Base-by-base conservation (phyloP, 352 stramenopile genomes). In the Thalassiosira exigua region DNA sequence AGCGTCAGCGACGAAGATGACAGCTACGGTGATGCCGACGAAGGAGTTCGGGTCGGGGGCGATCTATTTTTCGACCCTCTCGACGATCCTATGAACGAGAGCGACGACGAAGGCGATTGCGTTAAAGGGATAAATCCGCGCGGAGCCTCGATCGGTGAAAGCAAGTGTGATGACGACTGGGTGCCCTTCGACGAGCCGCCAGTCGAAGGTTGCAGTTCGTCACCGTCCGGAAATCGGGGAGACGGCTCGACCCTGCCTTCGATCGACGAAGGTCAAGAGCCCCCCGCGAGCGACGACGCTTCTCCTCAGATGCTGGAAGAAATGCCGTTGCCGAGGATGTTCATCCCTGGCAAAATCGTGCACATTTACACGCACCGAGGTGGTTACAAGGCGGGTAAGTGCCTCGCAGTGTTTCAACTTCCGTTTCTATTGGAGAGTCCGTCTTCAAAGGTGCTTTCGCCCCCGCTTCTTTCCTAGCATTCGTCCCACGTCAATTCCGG, bases 341-440 rank as follows among this genome's bases (percentile, higher is more conserved):
- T 92, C 75, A 82, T 95, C 21, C 93, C 93, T 22, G 93, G 93
- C 3, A 91, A 90, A 67, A 89, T 96, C 68, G 80, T 94, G 1
- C 93, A 96, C 72, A 90, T 96, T 42, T 96, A 95, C 69, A 88
- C 83, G 41, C 89, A 93, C 75, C 54, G 87, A 30, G 90, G 90
- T 64, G 84, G 85, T 1, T 95, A 95, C 69, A 90, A 90, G 60
- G 85, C 86, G 3, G 60, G 60, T 70, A 39, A 59, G 60, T 56
- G 62, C 73, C 14, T n/a, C n/a, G n/a, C n/a, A n/a, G n/a, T n/a
- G n/a, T n/a, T n/a, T n/a, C n/a, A n/a, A n/a, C n/a, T n/a, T n/a
- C n/a, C n/a, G n/a, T n/a, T n/a, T n/a, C n/a, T n/a, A n/a, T n/a
- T n/a, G n/a, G n/a, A n/a, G n/a, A n/a, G n/a, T n/a, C n/a, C n/a